Conservation (phyloP, 805 yeast species). For the Lipomyces kockii region DNA sequence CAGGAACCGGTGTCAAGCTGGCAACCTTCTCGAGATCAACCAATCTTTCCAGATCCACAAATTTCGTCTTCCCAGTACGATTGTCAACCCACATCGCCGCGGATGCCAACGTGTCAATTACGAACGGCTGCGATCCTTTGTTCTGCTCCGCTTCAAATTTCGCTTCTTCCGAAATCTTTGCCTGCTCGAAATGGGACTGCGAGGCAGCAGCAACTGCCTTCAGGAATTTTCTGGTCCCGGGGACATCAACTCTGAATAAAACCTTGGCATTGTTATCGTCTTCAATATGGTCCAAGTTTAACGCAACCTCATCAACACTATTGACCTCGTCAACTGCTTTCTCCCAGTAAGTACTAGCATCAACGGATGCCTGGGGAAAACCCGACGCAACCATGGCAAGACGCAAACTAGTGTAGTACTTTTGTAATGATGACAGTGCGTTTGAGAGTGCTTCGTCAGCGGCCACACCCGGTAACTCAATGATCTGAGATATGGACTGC, state of each 20-base stretch:
- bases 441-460: conserved; percentile 72
- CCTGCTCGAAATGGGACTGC: conserved; percentile 19
- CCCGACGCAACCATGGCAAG: conserved; percentile 34
- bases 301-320: conserved; percentile 29
- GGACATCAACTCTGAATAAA: conserved; percentile 25
- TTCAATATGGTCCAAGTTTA: conserved; percentile 20
- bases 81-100: background rate
- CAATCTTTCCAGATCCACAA: conserved; percentile 39
- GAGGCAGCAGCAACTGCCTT: conserved; percentile 16
- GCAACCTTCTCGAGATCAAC: conserved; percentile 42
- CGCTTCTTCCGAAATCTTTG: conserved; percentile 3
- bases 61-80: conserved; percentile 38
- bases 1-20: conserved; percentile 62
- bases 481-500: conserved; percentile 60
- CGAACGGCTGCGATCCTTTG: conserved; percentile 38
- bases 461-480: conserved; percentile 89
- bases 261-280: conserved; percentile 13
- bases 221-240: conserved; percentile 27
- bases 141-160: conserved; percentile 8
- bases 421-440: conserved; percentile 57
- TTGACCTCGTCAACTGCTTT: conserved; percentile 33
- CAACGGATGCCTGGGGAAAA: conserved; percentile 29
- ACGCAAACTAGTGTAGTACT: conserved; percentile 50
- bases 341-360: conserved; percentile 19
- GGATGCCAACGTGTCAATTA: conserved; percentile 52